Evolutionary conservation across 1,284 basidiomycete species (phyloP).

Genomic region (Moniliophthora roreri): DNA sequence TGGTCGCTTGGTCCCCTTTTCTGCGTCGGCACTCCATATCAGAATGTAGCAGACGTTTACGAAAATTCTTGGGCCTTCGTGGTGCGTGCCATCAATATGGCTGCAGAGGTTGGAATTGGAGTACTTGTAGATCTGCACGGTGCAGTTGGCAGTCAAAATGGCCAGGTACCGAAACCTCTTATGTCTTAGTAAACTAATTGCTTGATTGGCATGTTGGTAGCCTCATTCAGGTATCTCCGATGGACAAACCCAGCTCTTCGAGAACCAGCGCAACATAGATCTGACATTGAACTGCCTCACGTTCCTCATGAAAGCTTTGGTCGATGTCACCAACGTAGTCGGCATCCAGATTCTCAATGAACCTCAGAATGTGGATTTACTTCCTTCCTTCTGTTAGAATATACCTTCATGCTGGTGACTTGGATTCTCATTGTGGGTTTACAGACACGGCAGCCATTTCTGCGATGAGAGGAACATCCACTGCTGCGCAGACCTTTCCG

Average conservation of each 20-base stretch:
- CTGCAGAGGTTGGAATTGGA: slow-evolving; percentile 61
- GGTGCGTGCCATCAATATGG: slow-evolving; percentile 67
- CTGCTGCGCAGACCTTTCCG: slow-evolving; percentile 51
- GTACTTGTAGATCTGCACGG: slow-evolving; percentile 80
- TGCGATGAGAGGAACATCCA: slow-evolving; percentile 49
- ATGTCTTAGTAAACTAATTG: neutral
- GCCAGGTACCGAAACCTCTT: slow-evolving; percentile 36
- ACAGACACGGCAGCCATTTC: slow-evolving; percentile 53
- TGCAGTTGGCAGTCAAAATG: slow-evolving; percentile 69
- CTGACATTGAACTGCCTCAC: slow-evolving; percentile 61
- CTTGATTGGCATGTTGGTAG: slow-evolving; percentile 4
- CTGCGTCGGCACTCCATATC: slow-evolving; percentile 57
- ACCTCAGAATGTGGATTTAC: slow-evolving; percentile 47
- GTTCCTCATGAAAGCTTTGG: slow-evolving; percentile 57
- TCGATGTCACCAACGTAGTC: slow-evolving; percentile 68
- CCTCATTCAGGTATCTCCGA: slow-evolving; percentile 76
- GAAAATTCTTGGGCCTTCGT: slow-evolving; percentile 61
- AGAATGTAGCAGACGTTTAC: slow-evolving; percentile 59
- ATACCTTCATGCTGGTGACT: slow-evolving; percentile 1
- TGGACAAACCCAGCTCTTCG: slow-evolving; percentile 56
- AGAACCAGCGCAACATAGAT: slow-evolving; percentile 46
- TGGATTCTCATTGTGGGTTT: neutral
- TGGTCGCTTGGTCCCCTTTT: slow-evolving; percentile 25
- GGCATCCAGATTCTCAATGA: slow-evolving; percentile 82
- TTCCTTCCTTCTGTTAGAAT: slow-evolving; percentile 56